Conservation (phyloP, 805 yeast genomes). For the Wickerhamiella spandovensis region DNA sequence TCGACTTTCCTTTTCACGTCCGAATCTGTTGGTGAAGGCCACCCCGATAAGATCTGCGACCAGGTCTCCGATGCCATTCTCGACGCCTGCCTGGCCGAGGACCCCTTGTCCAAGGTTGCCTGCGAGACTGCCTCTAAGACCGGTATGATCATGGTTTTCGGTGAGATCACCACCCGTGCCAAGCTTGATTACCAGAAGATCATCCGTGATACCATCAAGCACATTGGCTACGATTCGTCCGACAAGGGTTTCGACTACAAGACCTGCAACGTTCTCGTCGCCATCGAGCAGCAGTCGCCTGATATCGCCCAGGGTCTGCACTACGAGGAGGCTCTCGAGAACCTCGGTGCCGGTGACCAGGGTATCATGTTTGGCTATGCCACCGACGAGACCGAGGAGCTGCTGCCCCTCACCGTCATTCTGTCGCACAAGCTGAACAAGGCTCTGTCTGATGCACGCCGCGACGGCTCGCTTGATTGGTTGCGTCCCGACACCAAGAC, state of each 20-base stretch:
- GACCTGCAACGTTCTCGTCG: conserved; percentile 97
- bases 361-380: conserved; percentile 99
- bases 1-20: conserved; percentile 47
- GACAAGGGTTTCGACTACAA: conserved; percentile 98
- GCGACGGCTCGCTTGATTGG: conserved; percentile 91
- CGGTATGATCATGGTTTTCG: conserved; percentile 98
- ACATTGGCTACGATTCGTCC: conserved; percentile 93
- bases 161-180: conserved; percentile 98
- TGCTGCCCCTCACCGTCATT: conserved; percentile 85
- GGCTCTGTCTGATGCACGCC: conserved; percentile 94
- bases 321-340: conserved; percentile 87
- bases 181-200: conserved; percentile 91
- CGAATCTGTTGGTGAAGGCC: conserved; percentile 60
- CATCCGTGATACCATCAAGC: conserved; percentile 95
- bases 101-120: conserved; percentile 96
- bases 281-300: conserved; percentile 98
- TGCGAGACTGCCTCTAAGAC: conserved; percentile 99
- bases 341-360: conserved; percentile 99
- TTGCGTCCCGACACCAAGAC: conserved; percentile 99
- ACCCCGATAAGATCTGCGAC: conserved; percentile 60
- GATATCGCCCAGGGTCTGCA: conserved; percentile 99
- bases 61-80: conserved; percentile 97
- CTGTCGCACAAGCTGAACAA: conserved; percentile 93
- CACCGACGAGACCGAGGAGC: conserved; percentile 96
- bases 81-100: conserved; percentile 91